Base-by-base conservation (phyloP, 2,329 filamentous ascomycete genomes). In the Ceratocystis huliohia region DNA sequence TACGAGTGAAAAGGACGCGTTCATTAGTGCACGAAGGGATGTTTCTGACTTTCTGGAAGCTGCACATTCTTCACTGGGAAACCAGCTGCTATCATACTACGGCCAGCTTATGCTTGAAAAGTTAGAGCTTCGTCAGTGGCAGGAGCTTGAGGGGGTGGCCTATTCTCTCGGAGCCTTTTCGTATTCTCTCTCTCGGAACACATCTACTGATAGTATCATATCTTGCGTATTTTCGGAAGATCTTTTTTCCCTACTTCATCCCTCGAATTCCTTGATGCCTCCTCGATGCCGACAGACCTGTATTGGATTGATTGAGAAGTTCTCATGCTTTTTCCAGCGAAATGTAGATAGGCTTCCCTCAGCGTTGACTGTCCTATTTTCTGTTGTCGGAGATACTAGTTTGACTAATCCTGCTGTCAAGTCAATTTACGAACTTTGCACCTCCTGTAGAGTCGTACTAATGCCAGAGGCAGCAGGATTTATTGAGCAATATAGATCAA, bases 41-140 rank as follows among this genome's bases (percentile, higher is more conserved):
- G 85, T 92, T n/a, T 81, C 83, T 63, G 89, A 95, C 73, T 81
- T 94, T 63, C 78, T 94, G 33, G 84, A 91, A 70, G 85, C 87
- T 1, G 82, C 87, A 2, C 92, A 86, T 70, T 79, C 85, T 2
- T 75, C 88, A 17, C 80, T 82, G 53, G 84, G 84, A 0, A 76
- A 80, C 28, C 74, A 78, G 45, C 74, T 88, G 10, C 77, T 88
- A 50, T 77, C 78, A 1, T 79, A 80, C 6, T 87, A 88, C 70
- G 79, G 80, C 50, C 77, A 82, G 57, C 72, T 83, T n/a, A 78
- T 82, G 22, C 74, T 84, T 41, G 77, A 79, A 46, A 65, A 68
- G 20, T 61, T 68, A 5, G 22, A 48, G 25, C 28, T 63, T n/a
- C 30, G 56, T 28, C 76, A 79, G 7, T 86, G 85, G 84, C 71